phyloP scores from a whole-genome alignment of 805 yeast species.

The Helenozyma baotianmanensis region DNA sequence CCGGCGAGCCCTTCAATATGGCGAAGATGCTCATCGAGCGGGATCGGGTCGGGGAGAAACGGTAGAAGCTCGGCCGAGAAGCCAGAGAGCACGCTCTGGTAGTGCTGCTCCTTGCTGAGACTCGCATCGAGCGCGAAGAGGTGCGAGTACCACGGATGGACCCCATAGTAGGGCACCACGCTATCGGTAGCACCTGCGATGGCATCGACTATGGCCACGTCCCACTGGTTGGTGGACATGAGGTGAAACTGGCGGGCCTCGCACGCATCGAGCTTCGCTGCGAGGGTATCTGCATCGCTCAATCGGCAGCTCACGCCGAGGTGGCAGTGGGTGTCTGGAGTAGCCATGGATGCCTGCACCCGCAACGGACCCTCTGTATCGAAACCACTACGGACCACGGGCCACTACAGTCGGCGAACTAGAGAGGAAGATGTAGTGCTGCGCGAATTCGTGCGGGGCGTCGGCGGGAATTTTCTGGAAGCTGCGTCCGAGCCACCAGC shows the following conservation, averaged over 20 bases:
- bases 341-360: too few species aligned
- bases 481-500: too few species aligned
- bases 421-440: too few species aligned
- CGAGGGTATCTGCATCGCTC: constrained; percentile 1
- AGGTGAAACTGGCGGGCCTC: constrained; percentile 17
- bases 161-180: constrained; percentile 55
- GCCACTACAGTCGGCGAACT: too few species aligned
- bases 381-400: too few species aligned
- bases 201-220: constrained; percentile 23
- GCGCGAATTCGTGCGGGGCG: too few species aligned
- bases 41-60: constrained; percentile 58
- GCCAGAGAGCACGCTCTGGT: constrained; percentile 45
- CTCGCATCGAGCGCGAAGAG: constrained; percentile 36
- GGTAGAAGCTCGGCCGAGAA: constrained; percentile 38
- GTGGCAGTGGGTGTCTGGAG: constrained; percentile 28
- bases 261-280: too few species aligned
- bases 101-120: constrained; percentile 49
- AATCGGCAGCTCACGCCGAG: constrained; percentile 16
- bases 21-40: constrained; percentile 31
- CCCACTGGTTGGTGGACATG: constrained; percentile 38
- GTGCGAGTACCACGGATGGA: constrained; percentile 93
- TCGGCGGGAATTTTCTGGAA: too few species aligned
- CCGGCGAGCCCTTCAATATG: constrained; percentile 23
- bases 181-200: constrained; percentile 7
- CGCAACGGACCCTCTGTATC: not conserved